Percentiles rank a stretch among this genome's conserved stretches.
These are phyloP conservation scores for Colletotrichum tropicicola DNA, from an alignment of 2,329 filamentous ascomycete genomes.

Conservation along the genomic window DNA sequence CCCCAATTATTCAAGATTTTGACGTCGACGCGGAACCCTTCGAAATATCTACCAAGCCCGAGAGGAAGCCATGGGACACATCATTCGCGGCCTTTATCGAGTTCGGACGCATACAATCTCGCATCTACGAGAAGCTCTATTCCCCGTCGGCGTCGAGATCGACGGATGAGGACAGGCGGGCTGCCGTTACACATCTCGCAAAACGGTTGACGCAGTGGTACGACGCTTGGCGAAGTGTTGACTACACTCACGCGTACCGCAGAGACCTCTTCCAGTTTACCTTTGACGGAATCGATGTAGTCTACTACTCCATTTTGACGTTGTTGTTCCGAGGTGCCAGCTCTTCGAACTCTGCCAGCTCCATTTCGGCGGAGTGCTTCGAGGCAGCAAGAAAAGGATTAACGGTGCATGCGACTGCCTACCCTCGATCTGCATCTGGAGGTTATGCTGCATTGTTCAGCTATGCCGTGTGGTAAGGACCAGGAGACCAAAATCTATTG, in stretches of 20 bases:
- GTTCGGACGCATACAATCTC: constrained; percentile 25
- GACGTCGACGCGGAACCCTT: constrained; percentile 29
- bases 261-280: constrained; percentile 27
- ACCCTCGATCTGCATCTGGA: constrained; percentile 15
- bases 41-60: constrained; percentile 8
- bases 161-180: not conserved
- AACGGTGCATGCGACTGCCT: constrained; percentile 27
- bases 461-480: constrained; percentile 35
- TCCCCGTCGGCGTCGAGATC: constrained; percentile 5
- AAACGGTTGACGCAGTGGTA: constrained; percentile 27
- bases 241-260: constrained; percentile 26
- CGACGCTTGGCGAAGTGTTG: constrained; percentile 25
- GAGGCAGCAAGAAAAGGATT: constrained; percentile 30
- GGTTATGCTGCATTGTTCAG: constrained; percentile 26
- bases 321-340: constrained; percentile 29
- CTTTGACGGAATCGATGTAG: constrained; percentile 31
- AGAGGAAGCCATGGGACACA: constrained; percentile 25
- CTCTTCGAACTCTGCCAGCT: constrained; percentile 19
- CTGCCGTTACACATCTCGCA: constrained; percentile 5
- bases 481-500: not conserved
- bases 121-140: constrained; percentile 30
- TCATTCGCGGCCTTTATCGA: constrained; percentile 17
- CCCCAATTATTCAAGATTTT: constrained; percentile 29
- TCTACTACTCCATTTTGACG: constrained; percentile 33
- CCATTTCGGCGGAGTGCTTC: constrained; percentile 32